phyloP scores from a whole-genome alignment of 2,329 filamentous ascomycete species.

The Mycogone perniciosa region DNA sequence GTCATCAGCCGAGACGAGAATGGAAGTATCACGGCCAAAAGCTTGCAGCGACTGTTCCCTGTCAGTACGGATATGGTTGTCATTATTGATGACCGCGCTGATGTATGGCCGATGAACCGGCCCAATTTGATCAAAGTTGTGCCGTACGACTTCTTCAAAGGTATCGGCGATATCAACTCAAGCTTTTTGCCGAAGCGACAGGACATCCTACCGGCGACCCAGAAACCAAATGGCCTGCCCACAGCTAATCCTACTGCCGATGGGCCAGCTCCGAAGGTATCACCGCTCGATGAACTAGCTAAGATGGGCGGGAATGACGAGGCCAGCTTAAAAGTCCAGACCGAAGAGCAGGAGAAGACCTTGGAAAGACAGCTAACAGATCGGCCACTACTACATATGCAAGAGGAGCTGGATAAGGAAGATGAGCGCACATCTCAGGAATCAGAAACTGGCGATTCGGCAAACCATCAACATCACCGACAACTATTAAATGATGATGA shows the following conservation, averaged over 20 bases:
- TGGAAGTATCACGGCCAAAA: slow-evolving; percentile 86
- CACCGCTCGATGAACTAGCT: slow-evolving; percentile 67
- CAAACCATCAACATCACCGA: slow-evolving; percentile 47
- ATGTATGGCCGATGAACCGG: slow-evolving; percentile 89
- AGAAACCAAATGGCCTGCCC: slow-evolving; percentile 21
- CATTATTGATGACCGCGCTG: slow-evolving; percentile 93
- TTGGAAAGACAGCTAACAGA: slow-evolving; percentile 86
- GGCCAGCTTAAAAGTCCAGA: slow-evolving; percentile 64
- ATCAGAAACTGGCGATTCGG: slow-evolving; percentile 19
- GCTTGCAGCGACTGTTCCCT: slow-evolving; percentile 82
- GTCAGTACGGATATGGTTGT: slow-evolving; percentile 99
- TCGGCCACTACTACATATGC: slow-evolving; percentile 82
- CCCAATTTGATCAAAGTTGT: slow-evolving; percentile 90
- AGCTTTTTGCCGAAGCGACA: slow-evolving; percentile 83
- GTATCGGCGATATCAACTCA: slow-evolving; percentile 97
- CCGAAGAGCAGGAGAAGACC: slow-evolving; percentile 77
- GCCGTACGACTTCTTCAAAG: slow-evolving; percentile 96
- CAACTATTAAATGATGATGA: slow-evolving; percentile 85
- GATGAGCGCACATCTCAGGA: slow-evolving; percentile 37
- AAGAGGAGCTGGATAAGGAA: slow-evolving; percentile 83
- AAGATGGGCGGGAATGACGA: slow-evolving; percentile 67
- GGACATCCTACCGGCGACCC: slow-evolving; percentile 38
- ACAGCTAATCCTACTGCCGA: slow-evolving; percentile 1
- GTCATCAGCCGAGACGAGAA: slow-evolving; percentile 97
- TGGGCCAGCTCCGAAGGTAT: slow-evolving; percentile 21